A percentile compares a stretch with the other conserved stretches of the same genome.
These are phyloP conservation scores for Krasilnikovozyma curviuscula DNA, from an alignment of 768 basidiomycete species.

Conservation along the genomic window DNA sequence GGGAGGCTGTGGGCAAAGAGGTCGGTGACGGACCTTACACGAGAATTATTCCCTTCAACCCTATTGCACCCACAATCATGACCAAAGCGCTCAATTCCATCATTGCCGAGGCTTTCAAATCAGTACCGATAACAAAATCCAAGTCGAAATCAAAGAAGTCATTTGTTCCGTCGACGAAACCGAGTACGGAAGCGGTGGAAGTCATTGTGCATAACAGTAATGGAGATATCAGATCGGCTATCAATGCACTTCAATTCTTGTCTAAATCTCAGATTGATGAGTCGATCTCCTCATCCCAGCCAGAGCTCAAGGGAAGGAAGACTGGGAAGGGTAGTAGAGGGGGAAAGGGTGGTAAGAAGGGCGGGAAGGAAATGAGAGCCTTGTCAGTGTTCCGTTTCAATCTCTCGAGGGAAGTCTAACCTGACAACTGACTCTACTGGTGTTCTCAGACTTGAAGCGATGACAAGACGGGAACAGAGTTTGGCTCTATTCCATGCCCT, in stretches of 20 bases:
- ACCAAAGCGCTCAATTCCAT: conserved; percentile 53
- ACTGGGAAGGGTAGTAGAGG: conserved; percentile 23
- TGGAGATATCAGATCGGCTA: conserved; percentile 81
- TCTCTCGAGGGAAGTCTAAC: background rate
- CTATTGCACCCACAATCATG: conserved; percentile 72
- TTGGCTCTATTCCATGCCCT: conserved; percentile 77
- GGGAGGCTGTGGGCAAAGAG: conserved; percentile 50
- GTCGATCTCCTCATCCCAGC: conserved; percentile 24
- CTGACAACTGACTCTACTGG: background rate
- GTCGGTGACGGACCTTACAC: conserved; percentile 54
- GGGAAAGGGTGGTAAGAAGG: conserved; percentile 21
- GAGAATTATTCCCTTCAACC: conserved; percentile 79
- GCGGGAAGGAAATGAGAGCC: conserved; percentile 21
- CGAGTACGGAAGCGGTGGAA: conserved; percentile 50
- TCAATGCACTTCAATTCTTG: conserved; percentile 87
- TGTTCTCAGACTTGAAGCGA: conserved; percentile 39
- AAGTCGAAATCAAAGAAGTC: background rate
- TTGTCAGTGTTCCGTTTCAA: conserved; percentile 17
- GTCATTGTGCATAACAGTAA: conserved; percentile 57
- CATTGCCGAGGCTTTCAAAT: conserved; percentile 33
- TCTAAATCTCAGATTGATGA: conserved; percentile 23
- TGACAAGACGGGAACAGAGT: conserved; percentile 67
- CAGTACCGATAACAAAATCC: background rate
- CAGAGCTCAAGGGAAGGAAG: conserved; percentile 16
- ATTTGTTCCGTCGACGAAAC: conserved; percentile 17